Evolutionary conservation across 2,329 filamentous ascomycete genomes (phyloP), one percentile per base, ranked within the genome.

Genomic region (Ilyonectria sp.): DNA sequence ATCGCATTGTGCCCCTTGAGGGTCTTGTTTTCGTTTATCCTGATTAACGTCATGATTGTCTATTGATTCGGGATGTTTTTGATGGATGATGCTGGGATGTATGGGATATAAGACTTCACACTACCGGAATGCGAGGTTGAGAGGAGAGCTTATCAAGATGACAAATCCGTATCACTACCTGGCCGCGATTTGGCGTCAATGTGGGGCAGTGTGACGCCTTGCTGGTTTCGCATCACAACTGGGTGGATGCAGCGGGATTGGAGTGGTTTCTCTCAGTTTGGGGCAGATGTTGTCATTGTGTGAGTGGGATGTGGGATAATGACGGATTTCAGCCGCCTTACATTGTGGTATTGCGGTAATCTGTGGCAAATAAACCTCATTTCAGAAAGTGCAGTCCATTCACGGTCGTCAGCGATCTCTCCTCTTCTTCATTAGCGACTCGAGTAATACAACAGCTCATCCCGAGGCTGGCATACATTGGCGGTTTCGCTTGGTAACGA

Each of bases 1-100:
- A 88, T 70, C 29, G 87, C 82, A 69, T 84, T 85, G 76, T 88
- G 86, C 49, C 84, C 85, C n/a, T 78, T 78, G 52, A 87, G 79
- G 40, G 82, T 81, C 58, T 75, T 77, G 75, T 84, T 83, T 1
- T 67, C 69, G 49, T 5, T 46, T 1, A 58, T 52, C 7, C 21
- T 65, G 58, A 73, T 31, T 21, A 75, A 59, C 2, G 71, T 74
- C 74, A 76, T 76, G 37, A 0, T 52, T 47, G 43, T 2, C 6
- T 33, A 11, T 52, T 52, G 44, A 2, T 11, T 46, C 8, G 15
- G 17, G 6, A 9, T 21, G 29, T 37, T 37, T 9, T n/a, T 37
- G 35, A 37, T 23, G 44, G 37, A 31, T 50, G 33, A 26, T 17
- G 43, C 1, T 50, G n/a, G 33, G 50, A 52, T 49, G 21, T 31